Evolutionary conservation across 306 rosid species (phyloP).

Genomic region (Benincasa hispida): DNA sequence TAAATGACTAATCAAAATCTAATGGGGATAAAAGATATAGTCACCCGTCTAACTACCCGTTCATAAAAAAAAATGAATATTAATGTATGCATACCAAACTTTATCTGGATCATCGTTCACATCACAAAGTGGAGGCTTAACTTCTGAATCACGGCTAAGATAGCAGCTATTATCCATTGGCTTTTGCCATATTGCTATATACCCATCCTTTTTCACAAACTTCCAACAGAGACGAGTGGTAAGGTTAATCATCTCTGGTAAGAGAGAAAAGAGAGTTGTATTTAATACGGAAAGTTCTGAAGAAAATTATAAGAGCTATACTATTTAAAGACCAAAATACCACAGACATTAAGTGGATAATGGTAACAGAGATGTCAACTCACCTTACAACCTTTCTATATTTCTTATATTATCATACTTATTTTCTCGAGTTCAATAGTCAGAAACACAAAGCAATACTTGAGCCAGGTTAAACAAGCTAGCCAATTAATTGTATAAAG

Average conservation of each 20-base stretch:
- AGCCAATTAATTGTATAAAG: not conserved
- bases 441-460: not conserved
- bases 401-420: not conserved
- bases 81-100: conserved; percentile 40
- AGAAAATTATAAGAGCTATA: not conserved
- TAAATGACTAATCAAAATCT: not conserved
- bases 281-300: not conserved
- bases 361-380: not conserved
- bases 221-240: conserved; percentile 88
- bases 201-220: conserved; percentile 72
- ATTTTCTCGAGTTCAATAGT: not conserved
- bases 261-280: not conserved
- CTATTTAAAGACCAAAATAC: not conserved
- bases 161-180: conserved; percentile 66
- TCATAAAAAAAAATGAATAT: not conserved
- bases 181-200: conserved; percentile 81
- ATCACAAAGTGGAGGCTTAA: conserved; percentile 74
- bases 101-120: conserved; percentile 72
- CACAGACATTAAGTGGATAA: not conserved
- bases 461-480: too few species aligned
- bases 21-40: not conserved
- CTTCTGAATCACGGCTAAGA: conserved; percentile 49
- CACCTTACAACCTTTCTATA: not conserved
- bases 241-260: conserved; percentile 84
- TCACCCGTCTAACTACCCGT: not conserved